Evolutionary conservation across 371 early-diverging fungal species (phyloP).

Genomic region (Apophysomyces elegans): DNA sequence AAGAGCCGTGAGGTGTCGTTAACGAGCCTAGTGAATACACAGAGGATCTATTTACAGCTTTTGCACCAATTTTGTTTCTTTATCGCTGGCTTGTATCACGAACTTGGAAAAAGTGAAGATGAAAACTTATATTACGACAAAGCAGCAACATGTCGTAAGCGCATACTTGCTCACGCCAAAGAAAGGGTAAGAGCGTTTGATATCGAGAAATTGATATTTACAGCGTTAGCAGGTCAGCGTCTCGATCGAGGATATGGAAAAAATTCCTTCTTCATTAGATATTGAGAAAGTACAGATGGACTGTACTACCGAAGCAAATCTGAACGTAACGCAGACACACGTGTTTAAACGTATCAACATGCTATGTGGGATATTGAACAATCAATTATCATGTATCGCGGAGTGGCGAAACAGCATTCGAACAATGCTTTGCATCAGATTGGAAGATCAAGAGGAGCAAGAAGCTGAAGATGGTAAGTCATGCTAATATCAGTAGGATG

Average conservation of each 20-base stretch:
- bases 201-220: background rate
- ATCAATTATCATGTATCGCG: slow-evolving; percentile 30
- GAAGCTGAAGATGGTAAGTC: slow-evolving; percentile 30
- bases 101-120: slow-evolving; percentile 34
- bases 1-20: background rate
- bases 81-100: slow-evolving; percentile 58
- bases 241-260: slow-evolving; percentile 1
- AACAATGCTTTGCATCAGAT: slow-evolving; percentile 24
- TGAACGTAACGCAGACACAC: background rate
- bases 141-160: slow-evolving; percentile 54
- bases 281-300: background rate
- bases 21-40: background rate
- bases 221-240: background rate
- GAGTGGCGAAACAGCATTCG: slow-evolving; percentile 28
- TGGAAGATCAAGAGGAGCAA: slow-evolving; percentile 32
- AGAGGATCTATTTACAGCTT: slow-evolving; percentile 29
- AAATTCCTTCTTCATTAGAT: background rate
- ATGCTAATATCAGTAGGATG: background rate
- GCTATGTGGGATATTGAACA: slow-evolving; percentile 28
- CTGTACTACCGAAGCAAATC: background rate
- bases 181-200: slow-evolving; percentile 22
- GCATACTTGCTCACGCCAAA: slow-evolving; percentile 32
- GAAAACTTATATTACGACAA: slow-evolving; percentile 49
- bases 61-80: slow-evolving; percentile 67
- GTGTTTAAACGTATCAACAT: slow-evolving; percentile 28